Evolutionary conservation across 495 filamentous ascomycete species (phyloP).

Genomic region (Choiromyces venosus): DNA sequence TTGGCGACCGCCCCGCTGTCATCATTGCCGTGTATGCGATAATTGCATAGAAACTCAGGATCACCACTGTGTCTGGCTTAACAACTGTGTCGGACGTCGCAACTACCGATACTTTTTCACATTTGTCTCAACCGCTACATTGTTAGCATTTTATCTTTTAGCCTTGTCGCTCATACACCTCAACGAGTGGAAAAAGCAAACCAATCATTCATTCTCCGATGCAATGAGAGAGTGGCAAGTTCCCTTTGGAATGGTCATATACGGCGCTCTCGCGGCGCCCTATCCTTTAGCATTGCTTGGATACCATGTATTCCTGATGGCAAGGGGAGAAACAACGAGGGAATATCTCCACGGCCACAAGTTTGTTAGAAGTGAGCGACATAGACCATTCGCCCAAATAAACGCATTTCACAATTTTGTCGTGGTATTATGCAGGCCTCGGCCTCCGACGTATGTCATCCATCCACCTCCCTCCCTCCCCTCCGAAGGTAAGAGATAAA

Average conservation of each 20-base stretch:
- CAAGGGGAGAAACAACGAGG: constrained; percentile 84
- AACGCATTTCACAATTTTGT: constrained; percentile 73
- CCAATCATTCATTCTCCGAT: constrained; percentile 58
- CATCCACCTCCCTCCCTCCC: background rate
- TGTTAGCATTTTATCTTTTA: constrained; percentile 71
- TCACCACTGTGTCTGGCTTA: constrained; percentile 98
- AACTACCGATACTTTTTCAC: constrained; percentile 98
- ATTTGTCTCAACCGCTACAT: constrained; percentile 68
- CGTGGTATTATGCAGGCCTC: constrained; percentile 71
- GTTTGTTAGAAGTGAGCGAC: constrained; percentile 82
- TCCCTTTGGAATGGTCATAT: constrained; percentile 85
- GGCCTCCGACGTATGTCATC: constrained; percentile 64
- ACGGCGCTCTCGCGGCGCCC: constrained; percentile 63
- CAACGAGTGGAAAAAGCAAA: constrained; percentile 58
- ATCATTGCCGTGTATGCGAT: constrained; percentile 94
- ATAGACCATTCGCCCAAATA: constrained; percentile 81
- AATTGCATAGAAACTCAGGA: constrained; percentile 97
- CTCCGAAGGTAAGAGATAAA: background rate
- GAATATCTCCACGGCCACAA: constrained; percentile 96
- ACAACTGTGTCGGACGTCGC: constrained; percentile 94
- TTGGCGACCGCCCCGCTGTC: constrained; percentile 90
- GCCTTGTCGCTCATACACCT: constrained; percentile 74
- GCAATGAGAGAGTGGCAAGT: constrained; percentile 58
- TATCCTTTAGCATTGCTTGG: constrained; percentile 79
- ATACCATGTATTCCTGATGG: constrained; percentile 88